A percentile compares a stretch with the other conserved stretches of the same genome.
These are phyloP conservation scores for Cytospora paraplurivora DNA, from an alignment of 2,329 filamentous ascomycete species.

Conservation along the genomic window DNA sequence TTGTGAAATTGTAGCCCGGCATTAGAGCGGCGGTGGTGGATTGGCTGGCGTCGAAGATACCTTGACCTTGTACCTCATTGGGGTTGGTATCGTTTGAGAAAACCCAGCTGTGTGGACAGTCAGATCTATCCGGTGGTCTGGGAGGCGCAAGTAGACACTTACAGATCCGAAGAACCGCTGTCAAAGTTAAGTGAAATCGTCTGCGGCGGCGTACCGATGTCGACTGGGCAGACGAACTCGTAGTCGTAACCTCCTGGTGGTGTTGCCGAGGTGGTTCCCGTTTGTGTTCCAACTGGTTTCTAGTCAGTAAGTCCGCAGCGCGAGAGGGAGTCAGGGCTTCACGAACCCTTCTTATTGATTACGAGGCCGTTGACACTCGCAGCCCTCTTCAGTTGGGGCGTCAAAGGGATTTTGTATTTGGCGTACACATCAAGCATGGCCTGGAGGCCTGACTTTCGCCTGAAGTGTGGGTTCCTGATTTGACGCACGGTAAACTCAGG, in stretches of 20 bases:
- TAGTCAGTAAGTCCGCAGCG: background rate
- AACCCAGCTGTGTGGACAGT: conserved; percentile 50
- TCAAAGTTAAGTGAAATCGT: conserved; percentile 66
- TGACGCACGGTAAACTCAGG: conserved; percentile 1
- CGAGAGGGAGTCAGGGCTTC: background rate
- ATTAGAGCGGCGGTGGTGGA: conserved; percentile 46
- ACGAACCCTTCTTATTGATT: conserved; percentile 8
- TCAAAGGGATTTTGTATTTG: conserved; percentile 8
- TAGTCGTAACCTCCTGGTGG: conserved; percentile 48
- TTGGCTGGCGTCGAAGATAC: conserved; percentile 54
- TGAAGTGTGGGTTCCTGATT: conserved; percentile 1
- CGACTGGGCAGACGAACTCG: conserved; percentile 60
- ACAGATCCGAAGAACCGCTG: conserved; percentile 67
- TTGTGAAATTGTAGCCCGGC: conserved; percentile 35
- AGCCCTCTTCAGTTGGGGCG: background rate
- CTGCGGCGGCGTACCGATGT: conserved; percentile 54
- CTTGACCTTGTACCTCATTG: conserved; percentile 51
- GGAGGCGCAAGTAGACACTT: background rate
- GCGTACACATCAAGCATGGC: conserved; percentile 13
- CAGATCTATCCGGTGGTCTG: background rate
- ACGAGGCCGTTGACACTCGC: background rate
- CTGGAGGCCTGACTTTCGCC: conserved; percentile 5
- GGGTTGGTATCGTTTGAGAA: conserved; percentile 59
- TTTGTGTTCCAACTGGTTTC: background rate
- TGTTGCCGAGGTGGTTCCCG: background rate